Evolutionary conservation across 2,329 filamentous ascomycete genomes (phyloP).

Genomic region (Tolypocladium sp.): DNA sequence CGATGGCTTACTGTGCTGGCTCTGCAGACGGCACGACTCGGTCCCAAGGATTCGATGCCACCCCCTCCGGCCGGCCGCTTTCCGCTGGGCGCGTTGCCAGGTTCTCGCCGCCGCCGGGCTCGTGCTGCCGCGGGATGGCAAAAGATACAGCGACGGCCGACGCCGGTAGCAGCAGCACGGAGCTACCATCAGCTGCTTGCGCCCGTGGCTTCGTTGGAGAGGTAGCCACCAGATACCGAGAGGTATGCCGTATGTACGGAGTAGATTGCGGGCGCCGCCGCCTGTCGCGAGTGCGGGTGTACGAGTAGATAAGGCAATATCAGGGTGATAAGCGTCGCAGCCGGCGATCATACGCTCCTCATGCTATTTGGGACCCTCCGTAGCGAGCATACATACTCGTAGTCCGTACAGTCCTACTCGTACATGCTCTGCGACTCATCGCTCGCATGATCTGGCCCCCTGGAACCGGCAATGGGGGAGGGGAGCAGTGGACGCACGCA

Average conservation of each 20-base stretch:
- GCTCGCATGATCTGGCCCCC: neutral
- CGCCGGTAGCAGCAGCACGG: neutral
- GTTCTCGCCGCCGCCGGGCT: neutral
- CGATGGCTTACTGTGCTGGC: neutral
- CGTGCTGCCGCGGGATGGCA: neutral
- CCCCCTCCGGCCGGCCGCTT: neutral
- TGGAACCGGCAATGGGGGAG: neutral
- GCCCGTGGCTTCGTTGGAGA: neutral
- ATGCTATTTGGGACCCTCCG: neutral
- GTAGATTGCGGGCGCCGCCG: neutral
- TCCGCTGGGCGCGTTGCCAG: neutral
- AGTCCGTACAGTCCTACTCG: too few relatives aligned
- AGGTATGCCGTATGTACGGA: neutral
- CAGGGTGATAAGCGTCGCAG: neutral
- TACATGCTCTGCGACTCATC: neutral
- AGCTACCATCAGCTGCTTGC: neutral
- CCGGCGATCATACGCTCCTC: neutral
- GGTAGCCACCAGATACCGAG: neutral
- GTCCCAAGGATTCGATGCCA: neutral
- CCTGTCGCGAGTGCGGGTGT: neutral
- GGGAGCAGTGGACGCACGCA: neutral
- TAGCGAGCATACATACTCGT: neutral
- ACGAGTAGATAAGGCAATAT: neutral
- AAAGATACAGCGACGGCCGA: neutral
- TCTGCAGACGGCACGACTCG: neutral